Percentiles rank a stretch among this genome's conserved stretches.
phyloP scores from a whole-genome alignment of 1,284 basidiomycete species.

The Pseudomicrostroma phylloplanum region DNA sequence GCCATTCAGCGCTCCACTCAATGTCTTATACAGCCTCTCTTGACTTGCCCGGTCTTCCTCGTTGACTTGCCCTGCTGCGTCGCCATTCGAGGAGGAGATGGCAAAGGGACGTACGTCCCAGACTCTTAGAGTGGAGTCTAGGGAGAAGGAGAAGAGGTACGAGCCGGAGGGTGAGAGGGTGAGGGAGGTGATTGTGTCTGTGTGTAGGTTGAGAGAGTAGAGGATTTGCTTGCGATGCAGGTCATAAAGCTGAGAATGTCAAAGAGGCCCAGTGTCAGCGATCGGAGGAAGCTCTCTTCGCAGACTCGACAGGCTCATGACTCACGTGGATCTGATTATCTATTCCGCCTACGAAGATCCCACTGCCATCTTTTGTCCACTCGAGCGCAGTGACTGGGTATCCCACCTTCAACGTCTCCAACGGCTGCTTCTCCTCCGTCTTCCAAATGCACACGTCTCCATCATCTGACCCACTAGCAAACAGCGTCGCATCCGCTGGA shows the following conservation, averaged over 20 bases:
- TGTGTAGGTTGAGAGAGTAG: slow-evolving; percentile 36
- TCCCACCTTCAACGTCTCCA: slow-evolving; percentile 40
- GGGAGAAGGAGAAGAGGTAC: slow-evolving; percentile 36
- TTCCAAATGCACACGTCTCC: slow-evolving; percentile 47
- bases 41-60: slow-evolving; percentile 2
- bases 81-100: slow-evolving; percentile 6
- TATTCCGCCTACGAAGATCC: slow-evolving; percentile 47
- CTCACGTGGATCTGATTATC: slow-evolving; percentile 48
- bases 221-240: slow-evolving; percentile 31
- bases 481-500: slow-evolving; percentile 26
- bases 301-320: neutral
- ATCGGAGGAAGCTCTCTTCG: neutral
- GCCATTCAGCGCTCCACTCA: slow-evolving; percentile 41
- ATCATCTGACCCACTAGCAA: slow-evolving; percentile 45
- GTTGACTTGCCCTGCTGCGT: slow-evolving; percentile 1
- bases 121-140: slow-evolving; percentile 45
- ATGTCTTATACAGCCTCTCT: slow-evolving; percentile 38
- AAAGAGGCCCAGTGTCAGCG: neutral
- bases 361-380: slow-evolving; percentile 44
- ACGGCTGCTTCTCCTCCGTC: slow-evolving; percentile 25
- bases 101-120: slow-evolving; percentile 52
- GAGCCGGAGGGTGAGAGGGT: slow-evolving; percentile 44
- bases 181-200: slow-evolving; percentile 40
- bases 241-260: slow-evolving; percentile 28
- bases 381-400: slow-evolving; percentile 49